Percentiles rank a stretch among this genome's conserved stretches.
phyloP scores from a whole-genome alignment of 2,329 filamentous ascomycete genomes.

The Teratosphaeria nubilosa region DNA sequence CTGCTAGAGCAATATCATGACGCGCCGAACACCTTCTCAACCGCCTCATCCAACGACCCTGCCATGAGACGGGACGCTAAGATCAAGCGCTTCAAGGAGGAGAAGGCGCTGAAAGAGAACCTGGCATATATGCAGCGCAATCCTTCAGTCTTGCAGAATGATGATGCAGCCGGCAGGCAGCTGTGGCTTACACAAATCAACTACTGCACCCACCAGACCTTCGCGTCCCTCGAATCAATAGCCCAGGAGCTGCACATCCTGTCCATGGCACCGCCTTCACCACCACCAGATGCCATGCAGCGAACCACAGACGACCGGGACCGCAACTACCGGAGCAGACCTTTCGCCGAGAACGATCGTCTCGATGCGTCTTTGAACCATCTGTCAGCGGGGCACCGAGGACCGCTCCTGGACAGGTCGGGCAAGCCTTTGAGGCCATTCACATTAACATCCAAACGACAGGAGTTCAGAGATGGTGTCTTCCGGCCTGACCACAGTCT shows the following conservation, averaged over 20 bases:
- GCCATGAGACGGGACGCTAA: constrained; percentile 68
- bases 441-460: constrained; percentile 57
- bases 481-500: constrained; percentile 87
- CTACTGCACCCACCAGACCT: constrained; percentile 66
- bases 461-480: constrained; percentile 67
- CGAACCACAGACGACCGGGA: constrained; percentile 35
- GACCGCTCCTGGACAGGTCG: constrained; percentile 62
- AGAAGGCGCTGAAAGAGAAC: constrained; percentile 75
- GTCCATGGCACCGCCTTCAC: constrained; percentile 54
- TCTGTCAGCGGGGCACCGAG: constrained; percentile 39
- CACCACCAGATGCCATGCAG: constrained; percentile 30
- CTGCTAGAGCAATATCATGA: constrained; percentile 66
- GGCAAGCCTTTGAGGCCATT: constrained; percentile 88
- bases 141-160: constrained; percentile 53
- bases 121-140: constrained; percentile 60
- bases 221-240: constrained; percentile 78
- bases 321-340: constrained; percentile 32
- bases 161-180: constrained; percentile 75
- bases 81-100: constrained; percentile 72
- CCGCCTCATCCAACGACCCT: constrained; percentile 56
- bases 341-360: constrained; percentile 46
- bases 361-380: constrained; percentile 57
- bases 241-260: constrained; percentile 78
- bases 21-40: constrained; percentile 60
- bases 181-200: constrained; percentile 67